Percentiles rank a stretch among this genome's conserved stretches.
phyloP scores from a whole-genome alignment of 2,329 filamentous ascomycete genomes.

The Dryadomyces quercus-mongolicae region DNA sequence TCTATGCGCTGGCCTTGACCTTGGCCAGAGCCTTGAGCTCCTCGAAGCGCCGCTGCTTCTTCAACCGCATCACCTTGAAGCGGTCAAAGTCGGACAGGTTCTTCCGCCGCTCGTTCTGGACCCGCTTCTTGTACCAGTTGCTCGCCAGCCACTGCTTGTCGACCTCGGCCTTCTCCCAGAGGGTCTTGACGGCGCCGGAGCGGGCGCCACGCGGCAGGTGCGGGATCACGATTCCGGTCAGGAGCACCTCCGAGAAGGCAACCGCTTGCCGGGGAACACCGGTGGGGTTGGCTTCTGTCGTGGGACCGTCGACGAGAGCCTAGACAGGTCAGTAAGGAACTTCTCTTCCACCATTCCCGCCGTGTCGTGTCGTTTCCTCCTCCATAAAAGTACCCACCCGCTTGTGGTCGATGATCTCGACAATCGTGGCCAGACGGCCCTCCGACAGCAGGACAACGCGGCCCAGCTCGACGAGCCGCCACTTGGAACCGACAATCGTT shows the following conservation, averaged over 20 bases:
- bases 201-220: conserved; percentile 78
- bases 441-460: conserved; percentile 82
- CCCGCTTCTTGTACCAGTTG: conserved; percentile 89
- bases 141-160: conserved; percentile 87
- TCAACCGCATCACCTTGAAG: conserved; percentile 99
- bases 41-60: conserved; percentile 99
- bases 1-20: conserved; percentile 70
- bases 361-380: background rate
- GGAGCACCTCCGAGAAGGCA: conserved; percentile 68
- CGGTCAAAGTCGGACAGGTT: conserved; percentile 96
- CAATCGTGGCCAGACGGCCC: conserved; percentile 84
- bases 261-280: conserved; percentile 74
- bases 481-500: conserved; percentile 69
- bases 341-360: conserved; percentile 2
- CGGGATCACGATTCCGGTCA: conserved; percentile 80
- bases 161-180: conserved; percentile 85
- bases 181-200: conserved; percentile 69
- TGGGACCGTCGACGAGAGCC: conserved; percentile 94
- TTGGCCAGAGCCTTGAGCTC: conserved; percentile 93
- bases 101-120: conserved; percentile 75
- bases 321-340: conserved; percentile 25
- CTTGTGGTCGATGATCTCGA: conserved; percentile 99
- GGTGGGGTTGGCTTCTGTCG: conserved; percentile 63
- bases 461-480: conserved; percentile 98
- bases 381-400: conserved; percentile 59